Base-by-base conservation (phyloP, 805 yeast species). In the Candida stauntonica region DNA sequence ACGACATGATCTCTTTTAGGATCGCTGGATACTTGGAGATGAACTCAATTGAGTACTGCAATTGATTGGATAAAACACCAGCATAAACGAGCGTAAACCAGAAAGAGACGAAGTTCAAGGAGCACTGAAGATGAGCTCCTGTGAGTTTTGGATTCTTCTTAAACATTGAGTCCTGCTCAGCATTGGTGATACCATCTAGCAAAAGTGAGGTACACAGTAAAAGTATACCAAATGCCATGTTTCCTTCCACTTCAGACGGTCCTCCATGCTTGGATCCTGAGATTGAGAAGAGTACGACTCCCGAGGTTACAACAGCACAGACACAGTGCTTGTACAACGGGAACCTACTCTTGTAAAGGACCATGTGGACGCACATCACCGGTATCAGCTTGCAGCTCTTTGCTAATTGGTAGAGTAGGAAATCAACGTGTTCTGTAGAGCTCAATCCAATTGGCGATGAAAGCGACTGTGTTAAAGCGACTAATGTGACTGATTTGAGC, bases 301-400 rank as follows among this genome's bases (percentile, higher is more conserved):
- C 99, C 0, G 64, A 36, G 1, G 97, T 89, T 17, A 93, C 91
- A n/a, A 73, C 54, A 0, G 66, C 46, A 0, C 95, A 96, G 15
- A 91, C 94, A 13, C 75, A 43, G 56, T 85, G 85, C 61, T 93
- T 93, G 62, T 81, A 78, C 2, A 61, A 38, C 0, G 96, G 88
- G 59, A 86, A 91, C 37, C 62, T 64, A 4, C 84, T 76, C 30
- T 82, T 70, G 62, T 88, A 91, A 11, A 86, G 51, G 13, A 78
- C 49, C 41, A 81, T 64, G 54, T 88, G 96, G 3, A 93, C 84
- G 24, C 85, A 57, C 82, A 93, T 79, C n/a, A 91, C 95, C 0
- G 99, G 99, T 17, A 93, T 77, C 60, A 93, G 70, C 54, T 93
- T 93, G 59, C 98, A 91, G 38, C 95, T 82, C 57, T 93, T 93